phyloP scores from a whole-genome alignment of 495 filamentous ascomycete species.

The Aspergillus baeticus region DNA sequence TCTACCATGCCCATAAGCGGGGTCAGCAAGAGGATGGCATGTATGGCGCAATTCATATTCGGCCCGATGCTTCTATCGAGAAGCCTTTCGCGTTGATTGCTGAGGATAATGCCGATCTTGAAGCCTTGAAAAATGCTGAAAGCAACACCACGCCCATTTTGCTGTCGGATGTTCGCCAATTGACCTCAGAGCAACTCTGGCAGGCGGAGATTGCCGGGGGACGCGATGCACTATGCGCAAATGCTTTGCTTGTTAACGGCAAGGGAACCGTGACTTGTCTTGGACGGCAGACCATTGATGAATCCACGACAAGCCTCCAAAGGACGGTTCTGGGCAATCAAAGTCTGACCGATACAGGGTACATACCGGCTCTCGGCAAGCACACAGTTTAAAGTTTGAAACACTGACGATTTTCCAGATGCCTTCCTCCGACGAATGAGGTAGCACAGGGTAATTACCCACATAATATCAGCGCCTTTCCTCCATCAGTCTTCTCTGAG shows the following conservation, averaged over 20 bases:
- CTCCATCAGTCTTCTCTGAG: slow-evolving; percentile 19
- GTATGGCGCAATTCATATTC: slow-evolving; percentile 21
- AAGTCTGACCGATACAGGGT: slow-evolving; percentile 51
- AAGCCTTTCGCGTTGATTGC: slow-evolving; percentile 48
- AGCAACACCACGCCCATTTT: slow-evolving; percentile 41
- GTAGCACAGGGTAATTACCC: slow-evolving; percentile 11
- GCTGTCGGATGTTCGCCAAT: slow-evolving; percentile 54
- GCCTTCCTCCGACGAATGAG: slow-evolving; percentile 7
- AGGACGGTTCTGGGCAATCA: slow-evolving; percentile 25
- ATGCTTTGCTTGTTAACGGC: slow-evolving; percentile 57
- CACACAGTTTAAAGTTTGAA: too few species aligned
- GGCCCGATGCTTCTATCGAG: slow-evolving; percentile 15
- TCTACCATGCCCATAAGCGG: slow-evolving; percentile 52
- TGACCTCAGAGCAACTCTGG: slow-evolving; percentile 48
- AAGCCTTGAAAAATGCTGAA: slow-evolving; percentile 48
- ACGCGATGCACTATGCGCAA: slow-evolving; percentile 37
- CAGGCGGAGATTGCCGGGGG: slow-evolving; percentile 35
- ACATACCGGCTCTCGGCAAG: too few species aligned
- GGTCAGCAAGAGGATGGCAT: slow-evolving; percentile 53
- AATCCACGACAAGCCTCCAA: slow-evolving; percentile 31
- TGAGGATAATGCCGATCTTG: slow-evolving; percentile 29
- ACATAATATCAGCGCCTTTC: slow-evolving; percentile 19
- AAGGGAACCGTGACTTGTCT: slow-evolving; percentile 52
- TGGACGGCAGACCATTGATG: slow-evolving; percentile 31
- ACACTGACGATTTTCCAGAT: slow-evolving; percentile 15